Base-by-base conservation (phyloP, 805 yeast species). In the Cyberlindnera meyerae region DNA sequence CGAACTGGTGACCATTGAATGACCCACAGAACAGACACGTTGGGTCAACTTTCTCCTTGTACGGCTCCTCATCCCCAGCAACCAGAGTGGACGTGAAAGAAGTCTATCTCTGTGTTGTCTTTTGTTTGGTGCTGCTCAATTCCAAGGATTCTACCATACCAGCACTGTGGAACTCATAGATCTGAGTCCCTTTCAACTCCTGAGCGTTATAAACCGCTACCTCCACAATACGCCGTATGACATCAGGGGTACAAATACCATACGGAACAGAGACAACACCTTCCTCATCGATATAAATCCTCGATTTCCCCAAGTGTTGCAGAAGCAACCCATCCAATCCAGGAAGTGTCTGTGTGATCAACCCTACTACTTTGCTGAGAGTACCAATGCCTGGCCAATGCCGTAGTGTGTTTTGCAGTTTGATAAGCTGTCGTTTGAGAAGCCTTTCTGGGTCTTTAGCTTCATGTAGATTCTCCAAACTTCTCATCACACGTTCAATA, bases 21-120 rank as follows among this genome's bases (percentile, higher is more conserved):
- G 43, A 34, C 8, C 43, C 43, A 24, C 43, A 39, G 17, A 39
- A 39, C 11, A 31, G 20, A 25, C 42, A 39, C 3, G 31, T 17
- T 17, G 36, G 24, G 8, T 15, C 18, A n/a, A n/a, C n/a, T n/a
- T 8, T 8, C 21, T 8, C 14, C 16, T 11, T 26, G 8, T n/a
- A 12, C 24, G 16, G 15, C 16, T 11, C 22, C 8, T 31, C 27
- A 20, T 22, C 16, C 21, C 20, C 31, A 7, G 28, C 5, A 3
- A 36, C 39, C 13, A 36, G 14, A n/a, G 35, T 26, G 4, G 39
- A n/a, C 6, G 18, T 25, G 25, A 27, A 18, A 11, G 30, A 33
- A 4, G 15, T 7, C 16, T 33, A 14, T 18, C 28, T 24, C n/a
- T 24, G 14, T 6, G 14, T 24, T 20, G 9, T 9, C 22, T 20